Base-by-base conservation (phyloP, 176 grass and related monocot species). In the Paspalum notatum region DNA sequence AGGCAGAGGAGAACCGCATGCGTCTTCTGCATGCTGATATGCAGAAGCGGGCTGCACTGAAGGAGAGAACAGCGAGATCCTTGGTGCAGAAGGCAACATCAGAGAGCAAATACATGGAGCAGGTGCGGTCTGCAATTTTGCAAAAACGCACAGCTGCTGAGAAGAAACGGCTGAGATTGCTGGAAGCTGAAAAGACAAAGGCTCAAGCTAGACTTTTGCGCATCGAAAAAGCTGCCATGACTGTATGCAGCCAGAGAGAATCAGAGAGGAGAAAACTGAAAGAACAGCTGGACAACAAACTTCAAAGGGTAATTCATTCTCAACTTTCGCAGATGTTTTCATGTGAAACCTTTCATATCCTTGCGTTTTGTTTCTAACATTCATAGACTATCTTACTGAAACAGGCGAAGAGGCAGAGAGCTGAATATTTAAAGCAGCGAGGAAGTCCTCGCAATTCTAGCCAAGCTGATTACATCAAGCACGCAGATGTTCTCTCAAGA, bases 351-450 rank as follows among this genome's bases (percentile, higher is more conserved):
- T 42, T 71, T 62, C 66, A 32, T 62, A 27, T 43, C 24, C 32
- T 85, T 77, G 6, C 63, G 32, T 57, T 81, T 17, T 32, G 11
- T 72, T 66, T 63, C 55, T 64, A 69, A 76, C 32, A 72, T 56
- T 62, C 26, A 60, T 65, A 47, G 12, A 53, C 50, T 53, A 71
- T 72, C 57, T 81, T 46, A 45, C 47, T 82, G 40, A 12, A 69
- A 62, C 82, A 97, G 94, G 96, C 96, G 0, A 93, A 88, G 73
- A 71, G 74, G 62, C 87, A 99, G 77, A 93, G 96, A 79, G 90
- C 88, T 62, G 96, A 99, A 25, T 95, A 91, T 89, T 81, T 99
- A 72, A 99, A 77, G 87, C 88, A 95, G 73, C 88, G 93, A 81
- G 90, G 86, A 84, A 95, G 90, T 69, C 86, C 90, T 77, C 75